Percentiles rank a stretch among this genome's conserved stretches.
Conservation (phyloP, 139 green algal genomes). For the Desmodesmus armatus region DNA sequence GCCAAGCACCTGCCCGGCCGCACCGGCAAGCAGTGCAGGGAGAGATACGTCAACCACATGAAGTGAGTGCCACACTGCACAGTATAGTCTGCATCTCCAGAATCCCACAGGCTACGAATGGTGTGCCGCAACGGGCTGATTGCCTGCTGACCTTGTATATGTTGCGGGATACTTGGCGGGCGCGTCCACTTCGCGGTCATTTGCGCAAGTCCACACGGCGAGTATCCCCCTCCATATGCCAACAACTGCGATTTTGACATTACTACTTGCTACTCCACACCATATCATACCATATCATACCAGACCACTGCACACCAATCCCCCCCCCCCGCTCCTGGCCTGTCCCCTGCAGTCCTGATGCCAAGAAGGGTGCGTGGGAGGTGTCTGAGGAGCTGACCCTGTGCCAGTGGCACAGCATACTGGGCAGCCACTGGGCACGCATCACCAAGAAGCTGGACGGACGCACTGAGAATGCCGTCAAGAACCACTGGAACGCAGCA, state of each 20-base stretch:
- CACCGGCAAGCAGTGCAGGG: slow-evolving; percentile 55
- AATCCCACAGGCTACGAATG: too few species aligned
- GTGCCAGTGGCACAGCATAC: slow-evolving; percentile 43
- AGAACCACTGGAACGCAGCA: slow-evolving; percentile 91
- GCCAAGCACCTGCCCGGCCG: slow-evolving; percentile 41
- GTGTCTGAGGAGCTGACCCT: slow-evolving; percentile 40
- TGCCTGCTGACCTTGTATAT: too few species aligned
- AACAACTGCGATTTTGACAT: too few species aligned
- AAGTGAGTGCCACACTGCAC: too few species aligned
- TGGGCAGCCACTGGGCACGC: slow-evolving; percentile 39
- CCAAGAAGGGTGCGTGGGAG: slow-evolving; percentile 41
- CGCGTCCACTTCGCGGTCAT: too few species aligned
- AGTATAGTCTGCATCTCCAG: too few species aligned
- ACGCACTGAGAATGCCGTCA: slow-evolving; percentile 88
- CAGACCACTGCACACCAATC: neutral
- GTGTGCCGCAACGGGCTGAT: too few species aligned
- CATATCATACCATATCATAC: neutral
- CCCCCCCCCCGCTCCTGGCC: neutral
- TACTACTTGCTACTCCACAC: neutral
- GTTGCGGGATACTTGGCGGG: too few species aligned
- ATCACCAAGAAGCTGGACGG: slow-evolving; percentile 80
- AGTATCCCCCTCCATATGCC: too few species aligned
- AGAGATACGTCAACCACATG: slow-evolving; percentile 52
- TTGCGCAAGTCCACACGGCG: too few species aligned
- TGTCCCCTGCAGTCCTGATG: slow-evolving; percentile 35